Evolutionary conservation across 345 rosid species (phyloP), one percentile per base, ranked within the genome.

Genomic region (Hibiscus syriacus): DNA sequence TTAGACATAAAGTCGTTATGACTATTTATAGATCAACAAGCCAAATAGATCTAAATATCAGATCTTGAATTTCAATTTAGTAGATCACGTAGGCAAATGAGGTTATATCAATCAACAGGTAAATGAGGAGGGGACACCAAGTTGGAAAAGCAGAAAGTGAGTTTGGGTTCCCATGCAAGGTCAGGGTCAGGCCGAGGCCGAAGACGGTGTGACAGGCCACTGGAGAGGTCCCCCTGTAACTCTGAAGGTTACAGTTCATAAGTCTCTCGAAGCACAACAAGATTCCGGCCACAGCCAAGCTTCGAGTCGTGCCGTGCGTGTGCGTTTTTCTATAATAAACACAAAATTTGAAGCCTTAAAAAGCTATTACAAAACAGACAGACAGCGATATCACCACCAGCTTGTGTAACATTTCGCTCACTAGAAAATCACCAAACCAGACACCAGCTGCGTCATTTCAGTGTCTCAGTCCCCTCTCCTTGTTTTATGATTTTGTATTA

Each of bases 111-210:
- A n/a, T 76, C 66, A 61, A 60, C 72, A 49, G 48, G 62, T 46
- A 70, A 25, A 73, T 65, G 59, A 30, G 67, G 7, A 58, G 32
- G 71, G 56, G n/a, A n/a, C n/a, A 65, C 70, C 81, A 55, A 66
- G 41, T 58, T 34, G 72, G 68, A 73, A 74, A 78, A 70, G 80
- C 69, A 46, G 76, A 81, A 76, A 72, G 68, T 41, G 76, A 73
- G 34, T n/a, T 27, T 66, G 19, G 22, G 67, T 26, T 62, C 46
- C 29, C 27, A 20, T 20, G 55, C 4, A 52, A 6, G 55, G 16
- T 32, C 54, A 53, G 53, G 16, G 53, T 12, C 34, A 30, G 19
- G 56, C 59, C 55, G 2, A 43, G 55, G 25, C 25, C 74, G 52
- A 12, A 8, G 43, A 41, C 25, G 41, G 23, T 57, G 63, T 25